Conservation (phyloP, 83 land plant genomes). For the Larix sibirica region DNA sequence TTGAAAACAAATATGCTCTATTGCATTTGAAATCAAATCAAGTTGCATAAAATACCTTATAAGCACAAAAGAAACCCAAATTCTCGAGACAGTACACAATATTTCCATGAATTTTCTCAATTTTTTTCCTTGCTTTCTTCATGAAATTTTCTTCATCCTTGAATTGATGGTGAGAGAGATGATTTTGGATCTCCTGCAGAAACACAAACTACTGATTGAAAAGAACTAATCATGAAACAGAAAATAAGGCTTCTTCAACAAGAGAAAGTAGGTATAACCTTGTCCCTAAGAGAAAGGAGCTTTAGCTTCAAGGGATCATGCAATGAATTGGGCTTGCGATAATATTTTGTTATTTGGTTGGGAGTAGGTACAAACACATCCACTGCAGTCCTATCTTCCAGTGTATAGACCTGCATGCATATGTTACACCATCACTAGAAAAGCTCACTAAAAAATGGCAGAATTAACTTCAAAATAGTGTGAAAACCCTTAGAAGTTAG, state of each 20-base stretch:
- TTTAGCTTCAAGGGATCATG: conserved; percentile 34
- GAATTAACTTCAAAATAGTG: too few species aligned
- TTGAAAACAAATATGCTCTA: neutral
- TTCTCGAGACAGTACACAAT: conserved; percentile 74
- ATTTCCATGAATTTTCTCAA: conserved; percentile 46
- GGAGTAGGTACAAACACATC: conserved; percentile 74
- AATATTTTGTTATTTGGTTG: conserved; percentile 35
- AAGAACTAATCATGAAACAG: neutral
- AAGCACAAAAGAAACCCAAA: conserved; percentile 78
- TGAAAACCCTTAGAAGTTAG: too few species aligned
- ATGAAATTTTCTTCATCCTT: conserved; percentile 46
- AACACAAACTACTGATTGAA: neutral
- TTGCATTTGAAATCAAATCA: neutral
- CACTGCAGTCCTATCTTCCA: conserved; percentile 68
- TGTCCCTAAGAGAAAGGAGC: conserved; percentile 38
- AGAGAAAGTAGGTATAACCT: conserved; percentile 33
- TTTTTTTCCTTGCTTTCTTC: conserved; percentile 35
- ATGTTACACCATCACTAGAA: neutral
- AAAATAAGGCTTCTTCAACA: neutral
- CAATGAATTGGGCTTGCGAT: conserved; percentile 19
- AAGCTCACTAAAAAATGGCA: too few species aligned
- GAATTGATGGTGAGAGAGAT: conserved; percentile 10
- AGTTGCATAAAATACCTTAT: conserved; percentile 45
- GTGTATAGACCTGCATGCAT: conserved; percentile 54
- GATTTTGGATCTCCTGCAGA: conserved; percentile 4